These are phyloP conservation scores for Amanita fuliginea DNA, from an alignment of 768 basidiomycete species.

Conservation along the genomic window DNA sequence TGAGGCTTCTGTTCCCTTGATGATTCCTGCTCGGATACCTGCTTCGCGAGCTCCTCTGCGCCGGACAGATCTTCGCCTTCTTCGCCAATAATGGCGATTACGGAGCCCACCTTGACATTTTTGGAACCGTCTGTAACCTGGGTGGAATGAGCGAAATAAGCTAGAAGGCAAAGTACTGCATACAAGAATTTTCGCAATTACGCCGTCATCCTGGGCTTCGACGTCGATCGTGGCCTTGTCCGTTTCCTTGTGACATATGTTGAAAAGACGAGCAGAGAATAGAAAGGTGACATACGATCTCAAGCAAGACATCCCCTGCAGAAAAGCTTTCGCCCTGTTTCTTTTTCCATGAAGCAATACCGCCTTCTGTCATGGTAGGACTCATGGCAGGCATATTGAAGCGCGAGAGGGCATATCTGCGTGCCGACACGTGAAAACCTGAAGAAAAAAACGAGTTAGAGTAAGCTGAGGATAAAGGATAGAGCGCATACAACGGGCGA, in stretches of 20 bases:
- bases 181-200: constrained; percentile 95
- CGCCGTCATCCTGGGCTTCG: constrained; percentile 95
- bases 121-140: constrained; percentile 82
- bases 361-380: constrained; percentile 99
- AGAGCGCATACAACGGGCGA: constrained; percentile 47
- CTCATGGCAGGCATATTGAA: constrained; percentile 99
- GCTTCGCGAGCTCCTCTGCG: constrained; percentile 65
- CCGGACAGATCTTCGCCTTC: constrained; percentile 91
- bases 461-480: neutral
- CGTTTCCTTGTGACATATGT: constrained; percentile 60
- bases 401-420: constrained; percentile 68
- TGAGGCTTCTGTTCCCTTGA: constrained; percentile 18
- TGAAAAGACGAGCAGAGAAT: neutral
- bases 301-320: constrained; percentile 88
- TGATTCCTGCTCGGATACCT: constrained; percentile 33
- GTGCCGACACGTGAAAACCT: constrained; percentile 81
- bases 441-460: constrained; percentile 5
- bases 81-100: constrained; percentile 89
- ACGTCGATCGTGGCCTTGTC: constrained; percentile 99
- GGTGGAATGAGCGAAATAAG: constrained; percentile 3
- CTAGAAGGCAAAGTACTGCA: constrained; percentile 16
- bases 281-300: constrained; percentile 50
- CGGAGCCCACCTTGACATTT: constrained; percentile 73
- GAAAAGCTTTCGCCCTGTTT: constrained; percentile 87
- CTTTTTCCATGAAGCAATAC: constrained; percentile 96